Conservation (phyloP, 441 rosid species). For the Gossypium laxum region DNA sequence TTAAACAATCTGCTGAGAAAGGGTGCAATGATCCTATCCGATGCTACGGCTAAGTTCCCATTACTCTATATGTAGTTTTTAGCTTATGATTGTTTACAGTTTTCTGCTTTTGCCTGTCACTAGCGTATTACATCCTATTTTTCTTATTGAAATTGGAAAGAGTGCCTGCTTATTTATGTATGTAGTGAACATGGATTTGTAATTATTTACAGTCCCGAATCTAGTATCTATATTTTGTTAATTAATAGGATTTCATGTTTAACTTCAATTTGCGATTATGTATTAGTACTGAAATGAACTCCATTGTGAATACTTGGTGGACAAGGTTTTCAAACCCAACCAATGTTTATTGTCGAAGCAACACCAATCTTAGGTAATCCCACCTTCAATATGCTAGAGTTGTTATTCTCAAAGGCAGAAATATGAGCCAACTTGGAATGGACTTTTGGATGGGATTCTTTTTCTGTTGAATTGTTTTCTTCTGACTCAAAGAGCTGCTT, state of each 20-base stretch:
- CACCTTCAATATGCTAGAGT: too few relatives aligned
- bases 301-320: background rate
- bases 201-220: background rate
- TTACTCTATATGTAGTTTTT: background rate
- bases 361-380: background rate
- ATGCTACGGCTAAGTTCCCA: slow-evolving; percentile 58
- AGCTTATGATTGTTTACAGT: background rate
- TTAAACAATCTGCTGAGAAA: slow-evolving; percentile 54
- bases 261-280: background rate
- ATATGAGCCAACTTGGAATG: too few relatives aligned
- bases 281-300: background rate
- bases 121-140: background rate
- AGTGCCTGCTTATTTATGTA: slow-evolving; percentile 1
- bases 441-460: too few relatives aligned
- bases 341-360: background rate
- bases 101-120: background rate
- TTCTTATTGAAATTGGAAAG: background rate
- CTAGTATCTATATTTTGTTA: background rate
- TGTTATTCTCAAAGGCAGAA: too few relatives aligned
- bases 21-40: slow-evolving; percentile 81
- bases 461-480: too few relatives aligned
- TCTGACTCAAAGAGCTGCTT: too few relatives aligned
- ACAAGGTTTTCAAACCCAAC: background rate
- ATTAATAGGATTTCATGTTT: background rate
- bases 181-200: background rate